These are phyloP conservation scores for Neotropicomus parvogracilis DNA, from an alignment of 1,284 basidiomycete species.

Conservation along the genomic window DNA sequence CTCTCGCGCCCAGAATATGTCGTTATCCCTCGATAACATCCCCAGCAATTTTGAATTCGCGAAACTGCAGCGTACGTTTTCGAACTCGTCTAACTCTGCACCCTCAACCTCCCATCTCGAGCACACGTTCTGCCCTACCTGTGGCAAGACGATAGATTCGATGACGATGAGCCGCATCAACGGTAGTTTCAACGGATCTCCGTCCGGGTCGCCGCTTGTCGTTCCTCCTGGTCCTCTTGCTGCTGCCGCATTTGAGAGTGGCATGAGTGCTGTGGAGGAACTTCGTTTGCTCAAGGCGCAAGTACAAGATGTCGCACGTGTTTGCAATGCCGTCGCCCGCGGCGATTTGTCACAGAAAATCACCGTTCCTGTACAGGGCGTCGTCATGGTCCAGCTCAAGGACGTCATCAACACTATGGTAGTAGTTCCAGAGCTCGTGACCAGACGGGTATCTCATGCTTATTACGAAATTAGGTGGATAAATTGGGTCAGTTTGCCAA, in stretches of 20 bases:
- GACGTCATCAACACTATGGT: slow-evolving; percentile 98
- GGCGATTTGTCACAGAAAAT: slow-evolving; percentile 97
- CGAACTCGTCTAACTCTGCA: slow-evolving; percentile 37
- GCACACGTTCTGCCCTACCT: slow-evolving; percentile 46
- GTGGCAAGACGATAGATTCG: slow-evolving; percentile 44
- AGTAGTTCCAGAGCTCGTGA: slow-evolving; percentile 22
- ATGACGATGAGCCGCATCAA: slow-evolving; percentile 35
- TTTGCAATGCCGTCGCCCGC: slow-evolving; percentile 93
- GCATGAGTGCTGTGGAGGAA: slow-evolving; percentile 70
- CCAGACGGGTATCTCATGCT: slow-evolving; percentile 12
- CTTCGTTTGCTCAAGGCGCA: slow-evolving; percentile 76
- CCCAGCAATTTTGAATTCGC: slow-evolving; percentile 37
- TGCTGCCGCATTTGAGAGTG: slow-evolving; percentile 56
- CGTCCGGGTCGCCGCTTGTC: slow-evolving; percentile 47
- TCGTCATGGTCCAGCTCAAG: slow-evolving; percentile 96
- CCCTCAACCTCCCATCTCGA: slow-evolving; percentile 41
- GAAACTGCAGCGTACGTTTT: slow-evolving; percentile 25
- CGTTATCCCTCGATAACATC: slow-evolving; percentile 43
- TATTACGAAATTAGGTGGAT: slow-evolving; percentile 48
- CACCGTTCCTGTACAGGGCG: slow-evolving; percentile 92
- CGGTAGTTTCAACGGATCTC: slow-evolving; percentile 30
- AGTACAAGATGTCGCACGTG: slow-evolving; percentile 82
- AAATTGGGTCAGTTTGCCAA: slow-evolving; percentile 79
- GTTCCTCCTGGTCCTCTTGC: slow-evolving; percentile 56
- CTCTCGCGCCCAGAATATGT: slow-evolving; percentile 35